Percentiles rank a stretch among this genome's conserved stretches.
phyloP scores from a whole-genome alignment of 345 rosid species.

The Lagerstroemia speciosa region DNA sequence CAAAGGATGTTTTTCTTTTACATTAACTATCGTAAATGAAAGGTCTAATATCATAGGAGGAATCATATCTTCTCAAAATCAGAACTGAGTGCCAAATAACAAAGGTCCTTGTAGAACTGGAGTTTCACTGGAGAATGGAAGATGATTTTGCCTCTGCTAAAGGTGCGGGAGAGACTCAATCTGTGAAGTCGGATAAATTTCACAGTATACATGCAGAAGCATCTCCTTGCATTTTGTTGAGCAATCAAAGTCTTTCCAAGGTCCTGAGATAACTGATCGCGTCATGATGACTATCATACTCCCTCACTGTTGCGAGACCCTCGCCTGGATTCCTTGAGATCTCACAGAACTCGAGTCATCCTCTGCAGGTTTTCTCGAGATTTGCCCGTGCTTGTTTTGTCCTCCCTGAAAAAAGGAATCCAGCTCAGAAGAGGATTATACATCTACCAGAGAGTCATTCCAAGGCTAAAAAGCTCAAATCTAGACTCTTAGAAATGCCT shows the following conservation, averaged over 20 bases:
- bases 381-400: slow-evolving; percentile 33
- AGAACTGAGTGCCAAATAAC: background rate
- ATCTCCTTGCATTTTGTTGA: background rate
- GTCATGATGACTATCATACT: slow-evolving; percentile 4
- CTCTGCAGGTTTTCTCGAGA: slow-evolving; percentile 34
- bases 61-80: background rate
- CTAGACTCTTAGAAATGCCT: background rate
- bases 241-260: background rate
- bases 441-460: background rate
- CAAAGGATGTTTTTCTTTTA: background rate
- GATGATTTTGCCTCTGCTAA: background rate
- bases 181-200: background rate
- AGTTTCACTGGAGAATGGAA: background rate
- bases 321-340: slow-evolving; percentile 19
- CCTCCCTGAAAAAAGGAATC: slow-evolving; percentile 45
- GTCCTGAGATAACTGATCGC: background rate
- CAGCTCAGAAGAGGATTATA: background rate
- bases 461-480: background rate
- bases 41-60: background rate
- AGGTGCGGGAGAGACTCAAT: background rate
- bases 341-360: slow-evolving; percentile 29
- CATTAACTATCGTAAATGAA: background rate
- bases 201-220: background rate
- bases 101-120: background rate
- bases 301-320: slow-evolving; percentile 18